Percentiles rank a stretch among this genome's conserved stretches.
phyloP scores from a whole-genome alignment of 192 early-diverging fungal genomes.

The Anaeromyces robustus region DNA sequence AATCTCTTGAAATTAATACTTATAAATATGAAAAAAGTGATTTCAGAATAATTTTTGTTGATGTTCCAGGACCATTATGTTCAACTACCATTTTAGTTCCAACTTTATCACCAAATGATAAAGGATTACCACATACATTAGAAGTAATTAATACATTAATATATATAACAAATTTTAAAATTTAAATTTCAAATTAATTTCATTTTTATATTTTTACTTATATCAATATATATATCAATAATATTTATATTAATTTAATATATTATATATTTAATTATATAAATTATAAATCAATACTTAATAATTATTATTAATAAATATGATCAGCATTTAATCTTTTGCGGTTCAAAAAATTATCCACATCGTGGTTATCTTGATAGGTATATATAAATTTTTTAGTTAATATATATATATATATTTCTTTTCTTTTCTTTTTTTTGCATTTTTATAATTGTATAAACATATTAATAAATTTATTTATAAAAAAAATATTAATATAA shows the following conservation, averaged over 20 bases:
- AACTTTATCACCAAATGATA: slow-evolving; percentile 41
- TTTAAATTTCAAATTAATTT: no score
- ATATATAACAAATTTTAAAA: no score
- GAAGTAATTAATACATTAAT: slow-evolving; percentile 19
- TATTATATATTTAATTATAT: no score
- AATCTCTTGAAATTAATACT: not conserved
- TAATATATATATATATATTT: no score
- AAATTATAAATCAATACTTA: not conserved
- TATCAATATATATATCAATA: no score
- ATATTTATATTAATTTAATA: no score
- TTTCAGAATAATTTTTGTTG: slow-evolving; percentile 44
- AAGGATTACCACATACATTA: slow-evolving; percentile 70
- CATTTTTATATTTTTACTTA: no score
- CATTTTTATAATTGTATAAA: no score
- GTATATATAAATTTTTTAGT: not conserved
- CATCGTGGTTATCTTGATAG: slow-evolving; percentile 57
- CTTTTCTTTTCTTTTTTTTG: no score
- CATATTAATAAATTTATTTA: no score
- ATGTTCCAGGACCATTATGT: slow-evolving; percentile 46
- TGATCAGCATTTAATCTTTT: slow-evolving; percentile 52
- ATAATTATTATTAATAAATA: no score
- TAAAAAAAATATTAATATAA: no score
- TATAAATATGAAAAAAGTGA: slow-evolving; percentile 7
- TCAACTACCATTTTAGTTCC: slow-evolving; percentile 60
- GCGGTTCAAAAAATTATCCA: slow-evolving; percentile 51